Base-by-base conservation (phyloP, 306 rosid genomes). In the Fagus crenata region DNA sequence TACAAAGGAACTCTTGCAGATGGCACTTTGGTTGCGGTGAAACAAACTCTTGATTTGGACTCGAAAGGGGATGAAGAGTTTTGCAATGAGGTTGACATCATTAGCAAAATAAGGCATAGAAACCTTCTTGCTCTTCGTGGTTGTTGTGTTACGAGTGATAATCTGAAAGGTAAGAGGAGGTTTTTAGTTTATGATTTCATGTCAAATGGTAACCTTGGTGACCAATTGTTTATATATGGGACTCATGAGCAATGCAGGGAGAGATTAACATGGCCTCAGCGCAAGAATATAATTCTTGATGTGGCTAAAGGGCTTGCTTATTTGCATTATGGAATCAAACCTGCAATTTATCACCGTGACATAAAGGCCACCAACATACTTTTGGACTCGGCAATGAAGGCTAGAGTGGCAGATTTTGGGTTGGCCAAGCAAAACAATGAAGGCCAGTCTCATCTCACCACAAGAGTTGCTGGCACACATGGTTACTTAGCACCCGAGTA, bases 401-500 rank as follows among this genome's bases (percentile, higher is more conserved):
- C 98, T 0, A 89, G 85, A 81, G 88, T 91, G 1, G 84, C 95
- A 3, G 98, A 93, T 78, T 91, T 93, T 55, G 92, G 93, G 3
- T 80, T 93, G 51, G 97, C 96, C 0, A 91, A 86, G 67, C 91
- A 93, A 49, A 91, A 89, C 4, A 80, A 8, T 69, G 97, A 87
- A 5, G 89, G 86, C 0, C 87, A 91, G 28, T 86, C 92, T 80
- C 97, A 93, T 78, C 77, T 93, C 14, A 89, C 92, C 22, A 93
- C 98, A 5, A 87, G 96, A 67, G 93, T 91, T 31, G 97, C 92
- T 0, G 98, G 98, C 35, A 93, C 97, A 2, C 88, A 86, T 9
- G 96, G 98, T 36, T 93, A 93, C 61, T 54, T 91, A 33, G 98
- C 98, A 11, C 97, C 98, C 0, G 97, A 91, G 68, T 93, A 91